A percentile compares a stretch with the other conserved stretches of the same genome.
Evolutionary conservation across 495 filamentous ascomycete genomes (phyloP).

Genomic region (Margaritispora aquatica): DNA sequence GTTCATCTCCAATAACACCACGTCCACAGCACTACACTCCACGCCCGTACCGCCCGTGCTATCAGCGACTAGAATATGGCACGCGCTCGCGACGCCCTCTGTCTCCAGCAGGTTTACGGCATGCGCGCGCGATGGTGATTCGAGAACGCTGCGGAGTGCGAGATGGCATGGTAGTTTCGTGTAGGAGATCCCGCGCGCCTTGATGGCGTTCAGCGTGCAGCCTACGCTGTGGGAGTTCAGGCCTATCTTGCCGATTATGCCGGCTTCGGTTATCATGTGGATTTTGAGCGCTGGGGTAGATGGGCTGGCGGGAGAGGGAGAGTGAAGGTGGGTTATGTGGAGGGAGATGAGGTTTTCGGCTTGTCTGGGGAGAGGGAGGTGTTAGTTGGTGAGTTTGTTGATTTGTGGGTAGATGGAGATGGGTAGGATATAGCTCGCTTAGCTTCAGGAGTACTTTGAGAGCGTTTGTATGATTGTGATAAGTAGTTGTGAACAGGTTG

Average conservation of each 20-base stretch:
- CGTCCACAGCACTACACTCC: conserved; percentile 50
- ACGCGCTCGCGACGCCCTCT: conserved; percentile 52
- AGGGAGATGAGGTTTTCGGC: conserved; percentile 50
- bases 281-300: conserved; percentile 23
- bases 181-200: conserved; percentile 48
- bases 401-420: not conserved
- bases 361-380: conserved; percentile 20
- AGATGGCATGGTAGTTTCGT: conserved; percentile 56
- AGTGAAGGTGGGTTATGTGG: conserved; percentile 45
- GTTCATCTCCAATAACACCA: conserved; percentile 44
- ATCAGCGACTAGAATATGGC: conserved; percentile 58
- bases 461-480: too few relatives aligned
- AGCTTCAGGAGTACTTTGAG: too few relatives aligned
- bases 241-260: conserved; percentile 69
- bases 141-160: conserved; percentile 52
- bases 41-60: conserved; percentile 43
- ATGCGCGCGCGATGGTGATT: conserved; percentile 42
- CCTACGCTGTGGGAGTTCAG: conserved; percentile 58
- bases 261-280: conserved; percentile 50
- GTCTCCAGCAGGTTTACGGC: conserved; percentile 44
- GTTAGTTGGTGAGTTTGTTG: not conserved
- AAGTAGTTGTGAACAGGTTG: not conserved
- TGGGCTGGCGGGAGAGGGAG: too few relatives aligned
- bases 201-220: conserved; percentile 62
- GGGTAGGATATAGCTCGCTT: too few relatives aligned